These are phyloP conservation scores for Parafenestella ontariensis DNA, from an alignment of 2,329 filamentous ascomycete genomes.

Conservation along the genomic window DNA sequence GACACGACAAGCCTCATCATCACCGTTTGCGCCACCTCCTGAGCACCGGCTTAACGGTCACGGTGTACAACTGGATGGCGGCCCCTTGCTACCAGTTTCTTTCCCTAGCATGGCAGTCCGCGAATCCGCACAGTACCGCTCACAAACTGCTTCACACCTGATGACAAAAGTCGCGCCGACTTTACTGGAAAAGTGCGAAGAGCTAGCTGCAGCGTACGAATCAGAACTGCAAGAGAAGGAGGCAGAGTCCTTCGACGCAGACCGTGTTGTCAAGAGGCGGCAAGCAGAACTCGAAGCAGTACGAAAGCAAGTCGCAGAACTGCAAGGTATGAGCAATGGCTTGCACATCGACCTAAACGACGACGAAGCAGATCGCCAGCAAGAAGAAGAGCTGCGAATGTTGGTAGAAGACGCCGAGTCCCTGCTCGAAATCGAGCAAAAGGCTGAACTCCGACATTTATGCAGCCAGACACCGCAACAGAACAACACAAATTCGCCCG, in stretches of 20 bases:
- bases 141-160: conserved; percentile 63
- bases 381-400: conserved; percentile 48
- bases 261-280: conserved; percentile 63
- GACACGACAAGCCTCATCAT: conserved; percentile 77
- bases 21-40: conserved; percentile 55
- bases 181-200: conserved; percentile 55
- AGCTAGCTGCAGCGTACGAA: conserved; percentile 65
- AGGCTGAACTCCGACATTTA: conserved; percentile 46
- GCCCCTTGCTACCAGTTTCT: conserved; percentile 33
- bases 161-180: conserved; percentile 67
- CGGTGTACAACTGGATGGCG: conserved; percentile 25
- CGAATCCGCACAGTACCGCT: conserved; percentile 47
- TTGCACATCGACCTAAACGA: conserved; percentile 43
- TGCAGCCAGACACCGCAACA: conserved; percentile 29
- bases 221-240: conserved; percentile 78
- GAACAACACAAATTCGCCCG: conserved; percentile 42
- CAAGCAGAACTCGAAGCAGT: conserved; percentile 70
- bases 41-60: conserved; percentile 43
- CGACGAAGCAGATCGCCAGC: conserved; percentile 44
- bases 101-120: conserved; percentile 32
- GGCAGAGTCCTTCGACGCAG: conserved; percentile 54
- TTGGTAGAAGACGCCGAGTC: conserved; percentile 51
- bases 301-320: conserved; percentile 65
- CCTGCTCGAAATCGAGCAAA: conserved; percentile 55
- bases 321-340: conserved; percentile 46